Evolutionary conservation across 495 filamentous ascomycete species (phyloP).

Genomic region (Penicillium robsamsonii): DNA sequence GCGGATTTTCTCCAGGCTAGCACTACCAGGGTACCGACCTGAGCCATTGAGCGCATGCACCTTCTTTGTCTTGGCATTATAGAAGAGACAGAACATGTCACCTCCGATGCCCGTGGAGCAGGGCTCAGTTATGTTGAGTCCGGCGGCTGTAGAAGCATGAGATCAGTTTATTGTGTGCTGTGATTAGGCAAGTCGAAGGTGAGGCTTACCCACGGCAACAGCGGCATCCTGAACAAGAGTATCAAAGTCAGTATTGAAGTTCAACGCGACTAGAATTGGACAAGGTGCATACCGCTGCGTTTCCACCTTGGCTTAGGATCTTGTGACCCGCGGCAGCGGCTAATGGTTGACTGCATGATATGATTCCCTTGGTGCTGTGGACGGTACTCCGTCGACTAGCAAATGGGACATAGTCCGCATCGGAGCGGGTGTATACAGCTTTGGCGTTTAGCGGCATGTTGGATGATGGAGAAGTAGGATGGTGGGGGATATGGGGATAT

Average conservation of each 20-base stretch:
- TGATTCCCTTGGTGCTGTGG: slow-evolving; percentile 89
- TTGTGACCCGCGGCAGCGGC: slow-evolving; percentile 84
- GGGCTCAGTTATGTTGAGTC: slow-evolving; percentile 90
- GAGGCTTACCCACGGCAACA: slow-evolving; percentile 66
- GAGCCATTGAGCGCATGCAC: slow-evolving; percentile 89
- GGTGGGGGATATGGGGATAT: background rate
- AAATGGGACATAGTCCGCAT: slow-evolving; percentile 63
- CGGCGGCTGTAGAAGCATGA: slow-evolving; percentile 58
- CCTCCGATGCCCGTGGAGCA: slow-evolving; percentile 94
- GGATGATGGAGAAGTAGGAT: background rate
- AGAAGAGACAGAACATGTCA: slow-evolving; percentile 97
- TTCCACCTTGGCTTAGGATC: slow-evolving; percentile 82
- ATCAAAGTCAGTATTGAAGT: slow-evolving; percentile 4
- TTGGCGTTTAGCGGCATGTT: slow-evolving; percentile 59
- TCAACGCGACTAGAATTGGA: background rate
- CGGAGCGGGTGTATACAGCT: slow-evolving; percentile 61
- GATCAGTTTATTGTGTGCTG: slow-evolving; percentile 2
- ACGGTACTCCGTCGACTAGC: slow-evolving; percentile 86
- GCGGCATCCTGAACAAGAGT: slow-evolving; percentile 71
- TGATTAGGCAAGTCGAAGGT: slow-evolving; percentile 13
- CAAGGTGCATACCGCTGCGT: slow-evolving; percentile 71
- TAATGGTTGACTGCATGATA: slow-evolving; percentile 87
- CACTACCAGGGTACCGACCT: slow-evolving; percentile 70
- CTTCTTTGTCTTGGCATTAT: slow-evolving; percentile 75
- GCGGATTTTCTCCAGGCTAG: slow-evolving; percentile 66